Base-by-base conservation (phyloP, 345 rosid genomes). In the Xanthoceras sorbifolium region DNA sequence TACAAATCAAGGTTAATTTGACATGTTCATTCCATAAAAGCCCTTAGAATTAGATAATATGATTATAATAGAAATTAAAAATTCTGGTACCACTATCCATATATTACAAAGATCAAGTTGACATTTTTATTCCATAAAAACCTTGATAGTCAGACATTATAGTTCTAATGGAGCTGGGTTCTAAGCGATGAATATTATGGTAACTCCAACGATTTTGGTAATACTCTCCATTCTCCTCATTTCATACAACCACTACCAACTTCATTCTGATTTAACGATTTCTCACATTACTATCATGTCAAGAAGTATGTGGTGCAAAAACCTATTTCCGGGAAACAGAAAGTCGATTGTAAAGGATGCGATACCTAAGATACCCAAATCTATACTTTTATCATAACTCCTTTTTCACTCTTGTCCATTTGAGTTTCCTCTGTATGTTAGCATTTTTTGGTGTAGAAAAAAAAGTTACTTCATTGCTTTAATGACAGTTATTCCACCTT, bases 371-470 rank as follows among this genome's bases (percentile, higher is more conserved):
- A 65, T 36, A 38, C 29, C 69, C 48, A 65, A 34, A 61, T 50
- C 20, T 50, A 50, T 50, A 15, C 6, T 15, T 50, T 50, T 50
- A 50, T 50, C 55, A 17, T 17, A 15, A 50, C n/a, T 50, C 22
- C 1, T 50, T 50, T 50, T 50, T 50, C 55, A 50, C 22, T 10
- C 12, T 20, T 32, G 9, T 64, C n/a, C 9, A 63, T 31, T 25
- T 14, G n/a, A 25, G 36, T 44, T 38, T 67, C 25, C 70, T 40
- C 70, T 22, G n/a, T 38, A 44, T 68, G 55, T 68, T 68, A 68
- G n/a, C 59, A 68, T 68, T 23, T 68, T 22, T 68, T 46, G 8
- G 48, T 28, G 72, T 68, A 32, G 29, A 67, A 44, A 68, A 44
- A 44, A 15, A 32, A 26, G 3, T 14, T 15, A 46, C 36, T 44